Evolutionary conservation across 129 eudicot species (phyloP).

Genomic region (Flaveria sonorensis): DNA sequence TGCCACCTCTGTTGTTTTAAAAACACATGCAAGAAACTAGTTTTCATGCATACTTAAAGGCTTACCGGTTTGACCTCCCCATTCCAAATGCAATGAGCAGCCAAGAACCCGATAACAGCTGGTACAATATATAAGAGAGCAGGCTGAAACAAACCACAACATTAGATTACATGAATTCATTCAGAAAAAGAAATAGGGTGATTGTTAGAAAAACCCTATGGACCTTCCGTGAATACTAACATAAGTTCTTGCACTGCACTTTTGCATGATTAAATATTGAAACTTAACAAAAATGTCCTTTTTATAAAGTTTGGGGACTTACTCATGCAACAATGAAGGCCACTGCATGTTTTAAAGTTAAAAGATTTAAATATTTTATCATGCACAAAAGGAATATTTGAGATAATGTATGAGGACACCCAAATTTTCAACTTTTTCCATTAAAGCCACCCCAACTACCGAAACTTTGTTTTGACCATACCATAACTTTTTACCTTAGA

Average conservation of each 20-base stretch:
- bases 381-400: not conserved
- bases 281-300: not conserved
- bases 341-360: not conserved
- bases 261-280: not conserved
- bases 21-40: conserved; percentile 1
- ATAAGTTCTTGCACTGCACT: not conserved
- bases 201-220: not conserved
- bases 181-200: not conserved
- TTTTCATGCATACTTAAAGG: not conserved
- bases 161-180: not conserved
- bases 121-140: conserved; percentile 96
- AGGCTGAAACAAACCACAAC: conserved; percentile 61
- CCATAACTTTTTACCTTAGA: not conserved
- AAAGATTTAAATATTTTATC: not conserved
- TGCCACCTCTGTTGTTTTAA: not conserved
- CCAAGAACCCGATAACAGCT: conserved; percentile 88
- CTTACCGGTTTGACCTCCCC: conserved; percentile 92
- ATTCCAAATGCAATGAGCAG: conserved; percentile 83
- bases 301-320: not conserved
- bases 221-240: not conserved
- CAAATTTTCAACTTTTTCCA: not conserved
- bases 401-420: not conserved
- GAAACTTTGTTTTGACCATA: not conserved
- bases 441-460: not conserved
- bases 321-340: not conserved